phyloP scores from a whole-genome alignment of 2,329 filamentous ascomycete genomes.

The Aspergillus brunneoviolaceus region DNA sequence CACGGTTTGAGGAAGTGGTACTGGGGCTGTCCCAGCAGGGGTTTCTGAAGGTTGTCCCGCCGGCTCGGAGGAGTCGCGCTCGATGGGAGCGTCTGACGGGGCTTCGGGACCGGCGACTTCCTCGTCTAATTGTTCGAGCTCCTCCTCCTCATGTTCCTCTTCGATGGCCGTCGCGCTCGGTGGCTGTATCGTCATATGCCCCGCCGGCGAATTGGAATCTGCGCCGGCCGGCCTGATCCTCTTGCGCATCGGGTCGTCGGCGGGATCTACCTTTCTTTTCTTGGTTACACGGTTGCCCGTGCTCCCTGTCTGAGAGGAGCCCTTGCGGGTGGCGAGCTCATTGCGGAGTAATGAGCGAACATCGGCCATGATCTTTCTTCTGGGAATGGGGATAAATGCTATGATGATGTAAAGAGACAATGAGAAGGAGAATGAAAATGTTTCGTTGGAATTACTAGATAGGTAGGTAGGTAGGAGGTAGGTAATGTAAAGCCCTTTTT shows the following conservation, averaged over 20 bases:
- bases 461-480: conserved; percentile 1
- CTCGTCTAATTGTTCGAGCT: conserved; percentile 27
- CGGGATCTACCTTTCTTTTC: conserved; percentile 55
- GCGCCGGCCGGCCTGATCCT: conserved; percentile 40
- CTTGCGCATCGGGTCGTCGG: conserved; percentile 44
- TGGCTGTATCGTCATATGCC: conserved; percentile 23
- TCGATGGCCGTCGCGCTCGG: conserved; percentile 25
- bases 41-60: conserved; percentile 7
- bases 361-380: conserved; percentile 65
- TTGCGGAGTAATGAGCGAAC: conserved; percentile 76
- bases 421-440: not conserved
- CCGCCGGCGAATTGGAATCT: conserved; percentile 34
- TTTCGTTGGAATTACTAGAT: not conserved
- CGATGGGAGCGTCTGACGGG: conserved; percentile 16
- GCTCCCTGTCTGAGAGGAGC: conserved; percentile 57
- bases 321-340: conserved; percentile 71
- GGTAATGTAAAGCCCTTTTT: not conserved
- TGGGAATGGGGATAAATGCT: not conserved
- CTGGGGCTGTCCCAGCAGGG: conserved; percentile 7
- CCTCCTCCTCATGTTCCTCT: conserved; percentile 29
- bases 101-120: conserved; percentile 26
- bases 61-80: conserved; percentile 13
- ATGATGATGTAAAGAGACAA: not conserved
- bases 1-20: conserved; percentile 36
- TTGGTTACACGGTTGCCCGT: conserved; percentile 43